Conservation (phyloP, 345 rosid genomes). For the Combretum micranthum region DNA sequence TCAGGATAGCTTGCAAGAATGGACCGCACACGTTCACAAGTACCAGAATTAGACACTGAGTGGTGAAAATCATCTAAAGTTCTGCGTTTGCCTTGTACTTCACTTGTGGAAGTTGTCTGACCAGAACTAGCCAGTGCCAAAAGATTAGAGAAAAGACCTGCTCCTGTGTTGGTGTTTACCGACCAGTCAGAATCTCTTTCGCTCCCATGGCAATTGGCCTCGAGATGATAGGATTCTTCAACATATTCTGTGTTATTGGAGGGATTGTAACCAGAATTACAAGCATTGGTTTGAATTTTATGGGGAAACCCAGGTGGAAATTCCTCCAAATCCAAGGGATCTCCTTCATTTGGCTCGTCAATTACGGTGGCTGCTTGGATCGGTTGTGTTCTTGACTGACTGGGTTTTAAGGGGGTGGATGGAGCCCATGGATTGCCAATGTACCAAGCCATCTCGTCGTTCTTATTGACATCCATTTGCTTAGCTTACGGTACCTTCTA, state of each 20-base stretch:
- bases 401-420: constrained; percentile 36
- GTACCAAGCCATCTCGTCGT: constrained; percentile 17
- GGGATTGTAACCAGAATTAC: constrained; percentile 3
- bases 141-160: no score
- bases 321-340: constrained; percentile 17
- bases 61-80: no score
- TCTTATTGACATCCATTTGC: constrained; percentile 19
- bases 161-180: no score
- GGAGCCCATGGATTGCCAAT: constrained; percentile 41
- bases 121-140: no score
- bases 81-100: no score
- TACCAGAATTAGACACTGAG: no score
- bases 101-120: no score
- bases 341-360: constrained; percentile 13
- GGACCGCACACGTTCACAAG: no score
- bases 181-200: no score
- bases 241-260: constrained; percentile 2
- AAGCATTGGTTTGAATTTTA: constrained; percentile 10
- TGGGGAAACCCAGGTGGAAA: constrained; percentile 20
- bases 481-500: no score
- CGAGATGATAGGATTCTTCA: neutral
- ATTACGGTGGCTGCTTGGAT: constrained; percentile 20
- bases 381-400: constrained; percentile 19
- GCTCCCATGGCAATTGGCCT: no score
- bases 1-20: no score